Evolutionary conservation across 495 filamentous ascomycete species (phyloP).

Genomic region (Penicillium cataractarum): DNA sequence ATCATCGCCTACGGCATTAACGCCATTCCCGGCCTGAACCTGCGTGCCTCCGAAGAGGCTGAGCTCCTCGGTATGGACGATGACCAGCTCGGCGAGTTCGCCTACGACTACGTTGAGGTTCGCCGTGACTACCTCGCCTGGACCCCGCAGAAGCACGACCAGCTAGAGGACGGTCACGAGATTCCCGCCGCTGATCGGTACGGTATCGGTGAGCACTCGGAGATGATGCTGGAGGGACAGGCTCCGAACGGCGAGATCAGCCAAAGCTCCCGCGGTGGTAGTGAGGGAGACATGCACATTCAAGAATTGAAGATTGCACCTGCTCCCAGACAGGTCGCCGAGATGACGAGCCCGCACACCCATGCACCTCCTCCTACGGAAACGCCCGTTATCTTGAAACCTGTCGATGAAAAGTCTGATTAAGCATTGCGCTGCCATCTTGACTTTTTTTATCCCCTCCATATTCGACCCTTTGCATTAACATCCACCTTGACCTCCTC

Average conservation of each 20-base stretch:
- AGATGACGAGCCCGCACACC: constrained; percentile 34
- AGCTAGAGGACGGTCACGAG: constrained; percentile 61
- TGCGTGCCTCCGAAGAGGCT: constrained; percentile 93
- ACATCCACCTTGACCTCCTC: background rate
- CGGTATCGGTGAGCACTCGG: constrained; percentile 77
- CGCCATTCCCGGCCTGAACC: constrained; percentile 83
- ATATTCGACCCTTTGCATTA: background rate
- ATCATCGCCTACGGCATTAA: constrained; percentile 86
- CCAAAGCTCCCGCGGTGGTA: constrained; percentile 45
- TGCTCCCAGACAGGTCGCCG: constrained; percentile 40
- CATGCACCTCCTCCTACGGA: constrained; percentile 16
- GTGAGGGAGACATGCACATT: constrained; percentile 38
- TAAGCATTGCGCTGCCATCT: constrained; percentile 6
- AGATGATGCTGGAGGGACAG: constrained; percentile 69
- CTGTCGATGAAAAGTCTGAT: constrained; percentile 34
- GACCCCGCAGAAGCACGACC: constrained; percentile 81
- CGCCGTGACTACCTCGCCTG: constrained; percentile 96
- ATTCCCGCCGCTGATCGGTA: constrained; percentile 72
- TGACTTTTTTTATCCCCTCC: background rate
- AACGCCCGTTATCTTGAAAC: constrained; percentile 14
- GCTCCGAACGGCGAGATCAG: constrained; percentile 51
- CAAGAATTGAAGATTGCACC: constrained; percentile 44
- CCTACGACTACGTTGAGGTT: constrained; percentile 99
- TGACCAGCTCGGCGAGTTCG: constrained; percentile 97
- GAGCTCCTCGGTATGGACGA: constrained; percentile 98